Evolutionary conservation across 495 filamentous ascomycete species (phyloP), one percentile per base, ranked within the genome.

Genomic region (Choiromyces venosus): DNA sequence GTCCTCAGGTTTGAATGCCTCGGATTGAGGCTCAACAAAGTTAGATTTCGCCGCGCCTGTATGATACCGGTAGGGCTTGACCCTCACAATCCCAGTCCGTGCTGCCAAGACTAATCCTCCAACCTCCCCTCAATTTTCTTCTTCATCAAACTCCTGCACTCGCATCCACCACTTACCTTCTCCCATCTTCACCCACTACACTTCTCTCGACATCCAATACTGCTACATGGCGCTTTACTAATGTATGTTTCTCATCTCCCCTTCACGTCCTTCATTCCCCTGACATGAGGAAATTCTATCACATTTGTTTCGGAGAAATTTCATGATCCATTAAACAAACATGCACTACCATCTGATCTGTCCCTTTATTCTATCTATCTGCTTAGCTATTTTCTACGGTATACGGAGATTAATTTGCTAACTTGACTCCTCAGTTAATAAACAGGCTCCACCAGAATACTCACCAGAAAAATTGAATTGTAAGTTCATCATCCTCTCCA

Each of bases 281-380:
- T 5, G 52, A 4, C 25, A 61, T 61, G 52, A 61, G 52, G 52
- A 61, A 61, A 61, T 61, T 18, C 18, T 33, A 61, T 61, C 52
- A 61, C 52, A 61, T 61, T 61, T 61, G 52, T 61, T 61, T 61
- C 52, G 52, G 52, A 61, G 52, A 61, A 61, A 61, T 61, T 61
- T 61, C 52, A 61, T 61, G 52, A 61, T 61, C 52, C 52, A 61
- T 61, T 18, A 61, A 61, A 61, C 52, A 61, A 61, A 61, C 52
- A 61, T 61, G 52, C 52, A 61, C 52, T 61, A 61, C 52, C 52
- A 61, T 61, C 52, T 61, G 52, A 61, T 61, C 25, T 16, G 25
- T 33, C 52, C 52, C 52, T 61, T 61, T 61, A 16, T 33, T 61
- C 33, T 29, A 4, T 61, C 52, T 12, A 29, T 61, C 29, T n/a